Conservation (phyloP, 2,329 filamentous ascomycete genomes). For the Pseudogymnoascus sp. region DNA sequence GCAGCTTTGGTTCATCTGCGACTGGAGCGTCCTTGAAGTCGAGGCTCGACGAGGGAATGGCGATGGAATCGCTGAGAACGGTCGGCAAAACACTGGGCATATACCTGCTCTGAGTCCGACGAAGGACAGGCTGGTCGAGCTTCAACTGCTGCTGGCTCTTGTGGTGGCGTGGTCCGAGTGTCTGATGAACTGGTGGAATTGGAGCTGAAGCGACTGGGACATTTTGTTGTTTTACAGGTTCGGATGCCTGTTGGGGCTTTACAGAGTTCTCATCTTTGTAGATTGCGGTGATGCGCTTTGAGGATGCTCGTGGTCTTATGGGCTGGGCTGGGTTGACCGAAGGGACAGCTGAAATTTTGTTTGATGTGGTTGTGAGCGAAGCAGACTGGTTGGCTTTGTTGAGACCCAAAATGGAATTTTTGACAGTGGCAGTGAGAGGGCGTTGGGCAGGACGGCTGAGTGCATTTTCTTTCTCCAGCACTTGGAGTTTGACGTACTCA, state of each 20-base stretch:
- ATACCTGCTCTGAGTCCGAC: slow-evolving; percentile 20
- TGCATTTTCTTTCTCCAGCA: slow-evolving; percentile 34
- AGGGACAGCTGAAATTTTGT: slow-evolving; percentile 12
- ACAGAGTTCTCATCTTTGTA: slow-evolving; percentile 42
- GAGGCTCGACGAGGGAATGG: not conserved
- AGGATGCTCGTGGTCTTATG: slow-evolving; percentile 29
- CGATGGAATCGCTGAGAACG: not conserved
- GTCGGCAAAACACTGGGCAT: slow-evolving; percentile 11
- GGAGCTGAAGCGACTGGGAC: slow-evolving; percentile 22
- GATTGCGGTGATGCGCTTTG: slow-evolving; percentile 44
- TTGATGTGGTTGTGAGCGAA: not conserved
- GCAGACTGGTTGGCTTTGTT: not conserved
- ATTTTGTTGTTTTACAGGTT: slow-evolving; percentile 18
- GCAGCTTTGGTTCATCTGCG: not conserved
- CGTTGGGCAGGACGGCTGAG: slow-evolving; percentile 54
- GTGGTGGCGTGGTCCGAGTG: slow-evolving; percentile 21
- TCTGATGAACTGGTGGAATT: slow-evolving; percentile 23
- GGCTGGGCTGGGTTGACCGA: slow-evolving; percentile 7
- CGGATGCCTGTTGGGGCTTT: slow-evolving; percentile 14
- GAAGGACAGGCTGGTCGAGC: slow-evolving; percentile 18
- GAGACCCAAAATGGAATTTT: slow-evolving; percentile 15
- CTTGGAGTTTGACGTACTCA: slow-evolving; percentile 23
- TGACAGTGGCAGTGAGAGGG: slow-evolving; percentile 30
- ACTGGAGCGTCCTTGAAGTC: not conserved
- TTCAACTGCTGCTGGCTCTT: slow-evolving; percentile 25